Base-by-base conservation (phyloP, 2,329 filamentous ascomycete genomes). In the Colletotrichum cordylinicola region DNA sequence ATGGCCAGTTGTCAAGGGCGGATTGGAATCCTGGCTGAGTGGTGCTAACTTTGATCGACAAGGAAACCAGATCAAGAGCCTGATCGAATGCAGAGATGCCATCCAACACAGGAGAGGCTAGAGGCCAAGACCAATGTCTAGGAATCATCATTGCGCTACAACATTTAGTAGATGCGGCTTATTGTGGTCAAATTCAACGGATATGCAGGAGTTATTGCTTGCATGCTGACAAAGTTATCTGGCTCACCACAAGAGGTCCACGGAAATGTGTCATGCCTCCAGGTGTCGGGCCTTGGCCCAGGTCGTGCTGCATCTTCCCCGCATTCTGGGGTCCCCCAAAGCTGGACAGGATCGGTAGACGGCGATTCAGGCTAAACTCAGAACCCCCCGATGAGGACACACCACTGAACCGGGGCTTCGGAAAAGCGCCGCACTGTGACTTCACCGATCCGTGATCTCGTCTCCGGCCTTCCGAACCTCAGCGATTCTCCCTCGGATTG, bases 21-120 rank as follows among this genome's bases (percentile, higher is more conserved):
- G 82, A 0, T 83, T 93, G 62, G 87, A 91, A 78, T 77, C 66
- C 21, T 94, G 92, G 92, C 77, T 94, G 64, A 82, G 83, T 21
- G 82, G 84, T 15, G 82, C 79, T 0, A 93, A 93, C 80, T 93
- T 93, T 79, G 88, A 92, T 78, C 81, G 18, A 81, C 79, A 87
- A 4, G 91, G 90, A 1, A 84, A 79, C 68, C 92, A 93, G 82
- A 86, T 80, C 71, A 87, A 79, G 78, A 86, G 79, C 31, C 75
- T 93, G 75, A 82, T 83, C 71, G 82, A 86, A 65, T 82, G 81
- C 58, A 81, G 83, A 24, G 70, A 75, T 4, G 24, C 27, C 2
- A 21, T 62, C 4, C n/a, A 21, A 12, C n/a, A 16, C 4, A 16
- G 18, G 15, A 13, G 12, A 9, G 24, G 24, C 24, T 27, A 27